Evolutionary conservation across 805 yeast species (phyloP).

Genomic region (Yarrowia phangngaensis): DNA sequence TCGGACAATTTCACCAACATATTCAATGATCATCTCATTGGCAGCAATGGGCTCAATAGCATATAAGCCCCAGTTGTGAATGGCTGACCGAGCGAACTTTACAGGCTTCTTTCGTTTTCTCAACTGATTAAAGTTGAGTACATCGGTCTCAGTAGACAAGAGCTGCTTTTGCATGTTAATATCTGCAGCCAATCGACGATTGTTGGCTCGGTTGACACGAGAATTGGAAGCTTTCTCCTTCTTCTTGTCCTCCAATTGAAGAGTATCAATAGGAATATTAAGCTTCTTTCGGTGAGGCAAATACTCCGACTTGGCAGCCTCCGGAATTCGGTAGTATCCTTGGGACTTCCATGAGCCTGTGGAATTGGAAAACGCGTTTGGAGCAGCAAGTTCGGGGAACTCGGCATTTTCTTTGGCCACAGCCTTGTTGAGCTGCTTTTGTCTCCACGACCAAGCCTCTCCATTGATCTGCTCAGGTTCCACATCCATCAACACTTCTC

Average conservation of each 20-base stretch:
- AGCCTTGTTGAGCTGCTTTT: slow-evolving; percentile 37
- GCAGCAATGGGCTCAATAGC: slow-evolving; percentile 95
- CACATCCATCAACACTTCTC: slow-evolving; percentile 43
- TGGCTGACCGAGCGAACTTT: slow-evolving; percentile 93
- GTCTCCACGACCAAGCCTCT: slow-evolving; percentile 67
- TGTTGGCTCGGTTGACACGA: slow-evolving; percentile 79
- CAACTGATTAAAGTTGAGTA: slow-evolving; percentile 77
- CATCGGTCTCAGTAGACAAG: slow-evolving; percentile 63
- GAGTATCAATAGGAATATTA: slow-evolving; percentile 37
- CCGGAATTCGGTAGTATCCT: slow-evolving; percentile 71
- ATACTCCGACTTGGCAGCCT: slow-evolving; percentile 66
- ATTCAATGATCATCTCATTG: slow-evolving; percentile 95
- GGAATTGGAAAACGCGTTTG: slow-evolving; percentile 37
- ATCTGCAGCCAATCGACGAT: slow-evolving; percentile 85
- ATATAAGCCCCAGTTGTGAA: slow-evolving; percentile 97
- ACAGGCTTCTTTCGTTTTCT: slow-evolving; percentile 90
- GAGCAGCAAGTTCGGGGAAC: slow-evolving; percentile 39
- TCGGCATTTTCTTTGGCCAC: slow-evolving; percentile 28
- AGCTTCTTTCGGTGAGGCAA: slow-evolving; percentile 75
- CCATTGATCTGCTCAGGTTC: slow-evolving; percentile 40
- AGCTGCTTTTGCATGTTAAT: slow-evolving; percentile 74
- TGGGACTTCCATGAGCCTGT: slow-evolving; percentile 67
- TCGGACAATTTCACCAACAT: slow-evolving; percentile 90
- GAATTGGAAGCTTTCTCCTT: slow-evolving; percentile 49
- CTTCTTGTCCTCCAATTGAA: slow-evolving; percentile 32